These are phyloP conservation scores for Hypoxylon fragiforme DNA, from an alignment of 495 filamentous ascomycete genomes.

Conservation along the genomic window DNA sequence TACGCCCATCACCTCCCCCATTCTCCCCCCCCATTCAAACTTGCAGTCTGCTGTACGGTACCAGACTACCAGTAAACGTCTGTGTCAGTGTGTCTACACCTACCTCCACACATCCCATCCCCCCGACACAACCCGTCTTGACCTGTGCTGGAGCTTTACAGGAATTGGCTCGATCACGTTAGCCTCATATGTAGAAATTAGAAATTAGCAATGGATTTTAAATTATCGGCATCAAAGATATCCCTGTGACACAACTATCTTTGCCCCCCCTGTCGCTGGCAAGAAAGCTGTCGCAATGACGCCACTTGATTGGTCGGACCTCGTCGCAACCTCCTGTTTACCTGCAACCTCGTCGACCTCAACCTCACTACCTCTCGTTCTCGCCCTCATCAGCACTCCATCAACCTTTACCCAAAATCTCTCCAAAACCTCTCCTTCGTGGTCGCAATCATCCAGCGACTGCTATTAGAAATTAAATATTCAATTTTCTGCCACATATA, in stretches of 20 bases:
- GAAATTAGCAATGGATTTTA: slow-evolving; percentile 36
- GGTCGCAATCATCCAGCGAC: slow-evolving; percentile 26
- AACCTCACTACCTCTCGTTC: slow-evolving; percentile 27
- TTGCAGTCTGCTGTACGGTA: neutral
- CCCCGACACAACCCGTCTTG: slow-evolving; percentile 7
- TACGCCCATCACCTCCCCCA: slow-evolving; percentile 12
- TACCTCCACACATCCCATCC: slow-evolving; percentile 8
- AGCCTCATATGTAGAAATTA: too few species aligned
- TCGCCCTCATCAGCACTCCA: slow-evolving; percentile 33
- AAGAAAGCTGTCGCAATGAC: slow-evolving; percentile 33
- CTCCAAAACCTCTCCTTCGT: neutral
- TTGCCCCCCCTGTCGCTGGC: slow-evolving; percentile 16
- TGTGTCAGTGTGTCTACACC: neutral
- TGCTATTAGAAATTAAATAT: slow-evolving; percentile 3
- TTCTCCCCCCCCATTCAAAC: neutral
- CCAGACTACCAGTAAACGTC: neutral
- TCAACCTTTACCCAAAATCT: slow-evolving; percentile 26
- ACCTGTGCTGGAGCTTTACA: slow-evolving; percentile 26
- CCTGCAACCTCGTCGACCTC: slow-evolving; percentile 33
- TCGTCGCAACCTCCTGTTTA: slow-evolving; percentile 37
- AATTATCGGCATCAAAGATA: slow-evolving; percentile 30
- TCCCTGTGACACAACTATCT: slow-evolving; percentile 36
- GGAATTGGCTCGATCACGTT: slow-evolving; percentile 35
- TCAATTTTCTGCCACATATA: slow-evolving; percentile 2
- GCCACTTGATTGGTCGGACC: slow-evolving; percentile 20